phyloP scores from a whole-genome alignment of 1,139 yeast species.

The Kurtzmaniella quercitrusa region DNA sequence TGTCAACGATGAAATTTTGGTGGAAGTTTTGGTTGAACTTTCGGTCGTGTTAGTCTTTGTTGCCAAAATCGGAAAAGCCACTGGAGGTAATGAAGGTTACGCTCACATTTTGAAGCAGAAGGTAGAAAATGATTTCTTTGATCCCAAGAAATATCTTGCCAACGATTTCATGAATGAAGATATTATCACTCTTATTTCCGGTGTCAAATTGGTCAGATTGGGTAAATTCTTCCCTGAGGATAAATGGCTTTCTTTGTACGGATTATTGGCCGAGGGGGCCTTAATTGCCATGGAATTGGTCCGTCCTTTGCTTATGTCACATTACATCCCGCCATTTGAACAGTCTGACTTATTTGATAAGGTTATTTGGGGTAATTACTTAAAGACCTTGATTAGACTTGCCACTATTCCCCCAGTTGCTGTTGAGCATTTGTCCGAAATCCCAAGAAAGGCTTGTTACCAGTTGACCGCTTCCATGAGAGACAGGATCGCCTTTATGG shows the following conservation, averaged over 20 bases:
- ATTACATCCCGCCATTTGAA: constrained; percentile 53
- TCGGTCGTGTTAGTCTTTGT: constrained; percentile 56
- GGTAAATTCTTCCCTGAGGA: constrained; percentile 61
- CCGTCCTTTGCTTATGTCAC: constrained; percentile 48
- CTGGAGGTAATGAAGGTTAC: constrained; percentile 46
- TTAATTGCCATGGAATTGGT: constrained; percentile 55
- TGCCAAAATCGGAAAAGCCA: constrained; percentile 46
- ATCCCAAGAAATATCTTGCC: constrained; percentile 28
- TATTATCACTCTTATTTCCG: constrained; percentile 45
- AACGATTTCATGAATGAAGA: constrained; percentile 37
- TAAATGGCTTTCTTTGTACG: constrained; percentile 67
- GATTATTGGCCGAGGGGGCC: constrained; percentile 58
- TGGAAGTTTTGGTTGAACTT: constrained; percentile 70
- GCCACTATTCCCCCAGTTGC: constrained; percentile 56
- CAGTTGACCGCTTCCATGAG: constrained; percentile 64
- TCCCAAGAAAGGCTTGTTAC: constrained; percentile 70
- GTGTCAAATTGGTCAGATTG: constrained; percentile 54
- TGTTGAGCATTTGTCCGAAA: constrained; percentile 60
- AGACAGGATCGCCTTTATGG: constrained; percentile 50
- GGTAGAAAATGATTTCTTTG: constrained; percentile 30
- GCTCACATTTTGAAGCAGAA: constrained; percentile 22
- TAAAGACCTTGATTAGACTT: constrained; percentile 52
- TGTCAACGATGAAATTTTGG: constrained; percentile 65
- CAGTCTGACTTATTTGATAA: constrained; percentile 48
- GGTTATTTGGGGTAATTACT: constrained; percentile 61